Evolutionary conservation across 805 yeast genomes (phyloP), one percentile per base, ranked within the genome.

Genomic region (Wickerhamiella parazyma): DNA sequence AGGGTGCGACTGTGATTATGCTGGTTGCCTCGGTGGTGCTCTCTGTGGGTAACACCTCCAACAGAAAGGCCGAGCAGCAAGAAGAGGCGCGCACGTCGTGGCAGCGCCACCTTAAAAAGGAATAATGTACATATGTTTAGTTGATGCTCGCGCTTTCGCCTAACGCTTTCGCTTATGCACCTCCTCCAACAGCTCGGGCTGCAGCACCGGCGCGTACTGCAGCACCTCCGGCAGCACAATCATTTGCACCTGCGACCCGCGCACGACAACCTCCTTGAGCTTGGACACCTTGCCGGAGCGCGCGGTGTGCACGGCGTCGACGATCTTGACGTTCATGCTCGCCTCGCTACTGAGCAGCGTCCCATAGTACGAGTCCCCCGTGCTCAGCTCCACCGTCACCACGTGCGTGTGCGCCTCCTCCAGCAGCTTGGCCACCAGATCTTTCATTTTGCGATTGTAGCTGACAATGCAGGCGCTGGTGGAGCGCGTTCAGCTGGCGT

Each of bases 381-480:
- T 76, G 20, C 74, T 73, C 42, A 89, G 72, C 59, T 89, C 98
- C 14, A 89, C 59, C 1, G 93, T 75, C 7, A 89, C 77, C 3
- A 76, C 66, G 57, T 89, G 97, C 38, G 96, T 95, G 68, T 79
- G 71, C 7, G 95, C 82, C 62, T 87, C 98, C 57, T 76, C 81
- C 40, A 89, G 68, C 20, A 89, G 77, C 61, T 85, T 80, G 16
- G 86, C 77, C 2, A 97, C 97, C 26, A 85, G 75, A 31, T 86
- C 81, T 48, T 79, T 69, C 81, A 77, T 76, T 22, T 38, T 40
- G 34, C 24, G 19, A 33, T 3, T 7, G 29, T 8, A 10, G 14
- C 33, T 29, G 36, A 14, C 29, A n/a, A 49, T 54, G 53, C 44
- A 51, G 24, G 49, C 51, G 6, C 38, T 41, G 19, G 47, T 67